Conservation (phyloP, 257 asterid species). For the Penstemon newberryi region DNA sequence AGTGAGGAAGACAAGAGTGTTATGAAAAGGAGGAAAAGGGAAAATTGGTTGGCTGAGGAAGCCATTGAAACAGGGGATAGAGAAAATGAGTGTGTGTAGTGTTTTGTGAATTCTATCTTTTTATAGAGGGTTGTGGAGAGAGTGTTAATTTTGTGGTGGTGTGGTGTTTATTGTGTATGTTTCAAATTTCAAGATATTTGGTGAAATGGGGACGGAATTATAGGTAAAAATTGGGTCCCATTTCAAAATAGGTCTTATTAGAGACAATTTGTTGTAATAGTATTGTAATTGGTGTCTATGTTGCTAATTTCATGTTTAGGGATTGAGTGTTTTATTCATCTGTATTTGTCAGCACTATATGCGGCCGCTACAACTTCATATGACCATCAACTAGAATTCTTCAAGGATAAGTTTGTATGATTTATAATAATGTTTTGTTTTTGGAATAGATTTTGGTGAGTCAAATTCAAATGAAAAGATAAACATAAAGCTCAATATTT, state of each 20-base stretch:
- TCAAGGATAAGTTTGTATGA: conserved; percentile 16
- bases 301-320: not conserved
- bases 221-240: conserved; percentile 41
- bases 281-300: conserved; percentile 1
- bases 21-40: conserved; percentile 50
- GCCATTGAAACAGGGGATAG: conserved; percentile 44
- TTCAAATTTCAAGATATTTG: conserved; percentile 41
- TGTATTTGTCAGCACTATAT: conserved; percentile 17
- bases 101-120: conserved; percentile 28
- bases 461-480: too few relatives aligned
- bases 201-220: conserved; percentile 42
- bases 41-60: conserved; percentile 38
- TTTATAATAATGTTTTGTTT: too few relatives aligned
- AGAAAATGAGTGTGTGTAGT: conserved; percentile 16
- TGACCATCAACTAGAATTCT: conserved; percentile 1
- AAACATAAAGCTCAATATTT: too few relatives aligned
- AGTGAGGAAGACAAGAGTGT: conserved; percentile 41
- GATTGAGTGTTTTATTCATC: not conserved
- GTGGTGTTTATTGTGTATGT: conserved; percentile 17
- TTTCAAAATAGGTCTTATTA: conserved; percentile 19
- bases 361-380: conserved; percentile 19
- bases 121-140: conserved; percentile 42
- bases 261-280: conserved; percentile 16
- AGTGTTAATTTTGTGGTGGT: conserved; percentile 4
- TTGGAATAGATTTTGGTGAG: too few relatives aligned